phyloP scores from a whole-genome alignment of 2,329 filamentous ascomycete species.

The Cladophialophora chaetospira region DNA sequence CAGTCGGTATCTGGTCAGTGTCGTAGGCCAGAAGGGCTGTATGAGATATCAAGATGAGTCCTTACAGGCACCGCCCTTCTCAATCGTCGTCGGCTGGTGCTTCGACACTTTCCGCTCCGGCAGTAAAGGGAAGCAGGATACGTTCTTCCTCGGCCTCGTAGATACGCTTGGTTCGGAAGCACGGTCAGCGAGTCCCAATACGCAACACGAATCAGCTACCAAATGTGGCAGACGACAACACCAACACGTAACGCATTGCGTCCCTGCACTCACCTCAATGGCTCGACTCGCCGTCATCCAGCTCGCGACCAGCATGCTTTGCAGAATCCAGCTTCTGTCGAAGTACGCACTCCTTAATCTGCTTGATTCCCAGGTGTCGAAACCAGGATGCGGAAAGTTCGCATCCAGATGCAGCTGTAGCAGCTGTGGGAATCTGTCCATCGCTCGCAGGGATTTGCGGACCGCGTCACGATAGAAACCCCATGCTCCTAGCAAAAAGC shows the following conservation, averaged over 20 bases:
- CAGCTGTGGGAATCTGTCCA: conserved; percentile 29
- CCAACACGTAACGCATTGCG: too few species aligned
- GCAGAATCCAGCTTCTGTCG: conserved; percentile 23
- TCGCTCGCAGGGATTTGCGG: conserved; percentile 23
- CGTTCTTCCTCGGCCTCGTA: conserved; percentile 26
- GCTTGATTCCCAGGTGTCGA: conserved; percentile 20
- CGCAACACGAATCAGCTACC: neutral
- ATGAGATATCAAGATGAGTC: neutral
- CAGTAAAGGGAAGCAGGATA: conserved; percentile 19
- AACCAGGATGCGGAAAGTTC: conserved; percentile 30
- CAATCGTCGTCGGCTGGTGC: neutral
- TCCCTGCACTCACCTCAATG: conserved; percentile 24
- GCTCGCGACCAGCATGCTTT: conserved; percentile 30
- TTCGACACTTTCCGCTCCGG: neutral
- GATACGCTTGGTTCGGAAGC: conserved; percentile 13
- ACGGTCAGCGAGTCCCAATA: neutral
- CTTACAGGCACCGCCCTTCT: neutral
- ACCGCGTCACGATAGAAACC: conserved; percentile 31
- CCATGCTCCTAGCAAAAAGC: conserved; percentile 26
- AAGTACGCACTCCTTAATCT: conserved; percentile 22
- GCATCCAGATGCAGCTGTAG: conserved; percentile 30
- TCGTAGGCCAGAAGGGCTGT: too few species aligned
- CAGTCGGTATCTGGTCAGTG: too few species aligned
- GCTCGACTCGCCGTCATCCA: conserved; percentile 30
- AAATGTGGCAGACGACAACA: neutral